These are phyloP conservation scores for Pseudoscleropodium purum DNA, from an alignment of 225 moss, liverwort and hornwort species.

Conservation along the genomic window DNA sequence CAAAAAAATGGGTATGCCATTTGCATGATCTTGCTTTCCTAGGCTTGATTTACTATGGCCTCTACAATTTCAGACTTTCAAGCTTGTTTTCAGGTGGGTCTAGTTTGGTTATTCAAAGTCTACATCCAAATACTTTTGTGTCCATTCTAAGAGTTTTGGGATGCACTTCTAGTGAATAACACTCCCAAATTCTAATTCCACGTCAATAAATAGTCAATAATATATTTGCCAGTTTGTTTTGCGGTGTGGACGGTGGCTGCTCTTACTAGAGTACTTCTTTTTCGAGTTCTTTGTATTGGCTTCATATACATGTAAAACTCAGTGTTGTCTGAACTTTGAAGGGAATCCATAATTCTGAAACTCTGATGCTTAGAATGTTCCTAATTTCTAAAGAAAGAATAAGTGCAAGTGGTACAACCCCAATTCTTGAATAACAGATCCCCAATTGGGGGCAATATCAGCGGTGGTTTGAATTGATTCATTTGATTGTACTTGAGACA, in stretches of 20 bases:
- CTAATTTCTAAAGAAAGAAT: neutral
- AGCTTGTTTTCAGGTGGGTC: neutral
- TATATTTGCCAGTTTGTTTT: neutral
- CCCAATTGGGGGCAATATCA: neutral
- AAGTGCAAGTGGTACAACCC: neutral
- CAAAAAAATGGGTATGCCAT: neutral
- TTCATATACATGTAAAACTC: neutral
- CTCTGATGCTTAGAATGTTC: too few species aligned
- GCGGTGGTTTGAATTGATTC: neutral
- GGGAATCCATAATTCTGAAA: neutral
- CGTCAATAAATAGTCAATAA: neutral
- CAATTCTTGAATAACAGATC: neutral
- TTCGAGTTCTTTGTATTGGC: neutral
- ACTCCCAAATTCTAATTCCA: neutral
- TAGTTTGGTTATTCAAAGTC: neutral
- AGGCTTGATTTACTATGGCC: neutral
- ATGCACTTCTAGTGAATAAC: too few species aligned
- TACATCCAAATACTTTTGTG: neutral
- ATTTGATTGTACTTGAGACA: neutral
- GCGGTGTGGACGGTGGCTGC: too few species aligned
- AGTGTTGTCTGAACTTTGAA: neutral
- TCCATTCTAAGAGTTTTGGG: neutral
- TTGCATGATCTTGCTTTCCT: neutral
- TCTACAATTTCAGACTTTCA: neutral
- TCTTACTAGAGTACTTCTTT: neutral